Base-by-base conservation (phyloP, 306 rosid genomes). In the Cucurbita moschata region DNA sequence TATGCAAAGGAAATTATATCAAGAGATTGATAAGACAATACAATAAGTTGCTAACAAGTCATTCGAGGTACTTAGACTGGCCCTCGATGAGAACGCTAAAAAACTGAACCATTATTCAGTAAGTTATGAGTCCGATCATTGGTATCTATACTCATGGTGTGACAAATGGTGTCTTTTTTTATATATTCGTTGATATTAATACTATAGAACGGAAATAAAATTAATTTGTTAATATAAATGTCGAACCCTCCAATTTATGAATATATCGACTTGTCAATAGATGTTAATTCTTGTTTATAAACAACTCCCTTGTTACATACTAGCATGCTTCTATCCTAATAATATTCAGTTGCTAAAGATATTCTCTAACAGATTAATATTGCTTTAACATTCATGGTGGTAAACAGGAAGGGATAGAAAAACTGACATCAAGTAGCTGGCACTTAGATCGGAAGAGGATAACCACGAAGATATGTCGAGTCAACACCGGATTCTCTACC, bases 401-500 rank as follows among this genome's bases (percentile, higher is more conserved):
- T 18, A 12, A 44, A 43, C 5, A 40, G 4, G 0, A 26, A 49
- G 52, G 46, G 39, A 8, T 2, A 50, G 74, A 15, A 16, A 43
- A 70, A 70, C 74, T 49, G 8, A 70, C 74, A 46, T 49, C 15
- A 47, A 21, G 7, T 47, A 21, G 47, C 10, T 49, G 74, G 23
- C 44, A 49, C 38, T 74, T 79, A 81, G 63, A 81, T 35, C 19
- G 85, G 87, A 78, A 86, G 87, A 11, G 89, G 21, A 47, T 83
- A 85, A 11, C 87, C 89, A 7, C 89, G 89, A n/a, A 86, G 87
- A 64, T 23, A 79, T 1, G 87, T 77, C 39, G 89, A 86, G 75
- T 86, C 89, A 23, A 86, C 89, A 19, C 89, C 89, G 0, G 89
- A 86, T 54, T 83, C 89, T 49, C 89, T 80, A 51, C 52, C 82